These are phyloP conservation scores for Verticillium albo-atrum DNA, from an alignment of 2,329 filamentous ascomycete species.

Conservation along the genomic window DNA sequence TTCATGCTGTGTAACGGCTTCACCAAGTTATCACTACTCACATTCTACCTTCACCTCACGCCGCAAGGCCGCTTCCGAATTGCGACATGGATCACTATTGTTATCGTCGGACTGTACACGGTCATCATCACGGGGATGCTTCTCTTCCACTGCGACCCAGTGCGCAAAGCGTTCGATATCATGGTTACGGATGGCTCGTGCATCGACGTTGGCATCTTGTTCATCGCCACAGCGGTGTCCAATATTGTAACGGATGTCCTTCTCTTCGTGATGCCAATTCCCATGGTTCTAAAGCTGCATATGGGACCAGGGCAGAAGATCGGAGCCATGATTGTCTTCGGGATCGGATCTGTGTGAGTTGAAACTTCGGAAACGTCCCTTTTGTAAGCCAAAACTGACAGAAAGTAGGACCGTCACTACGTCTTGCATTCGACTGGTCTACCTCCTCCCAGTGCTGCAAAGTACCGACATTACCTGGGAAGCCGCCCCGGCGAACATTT, in stretches of 20 bases:
- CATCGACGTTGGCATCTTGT: conserved; percentile 39
- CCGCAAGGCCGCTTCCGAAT: conserved; percentile 27
- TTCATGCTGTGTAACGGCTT: conserved; percentile 29
- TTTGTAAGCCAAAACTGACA: neutral
- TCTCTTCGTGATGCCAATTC: conserved; percentile 41
- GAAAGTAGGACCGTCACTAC: conserved; percentile 4
- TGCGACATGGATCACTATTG: conserved; percentile 21
- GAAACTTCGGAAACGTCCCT: neutral
- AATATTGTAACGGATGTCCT: conserved; percentile 46
- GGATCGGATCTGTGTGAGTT: conserved; percentile 29
- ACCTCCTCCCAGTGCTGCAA: conserved; percentile 3
- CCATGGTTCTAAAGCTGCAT: conserved; percentile 37
- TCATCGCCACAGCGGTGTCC: conserved; percentile 41
- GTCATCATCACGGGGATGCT: conserved; percentile 26
- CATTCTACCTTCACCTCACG: conserved; percentile 32
- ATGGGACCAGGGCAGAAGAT: conserved; percentile 42
- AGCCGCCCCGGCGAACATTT: conserved; percentile 7
- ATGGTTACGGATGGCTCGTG: conserved; percentile 27
- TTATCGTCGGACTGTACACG: conserved; percentile 24
- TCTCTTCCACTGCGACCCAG: conserved; percentile 31
- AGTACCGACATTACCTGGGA: conserved; percentile 9
- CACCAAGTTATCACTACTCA: conserved; percentile 32
- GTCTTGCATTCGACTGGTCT: conserved; percentile 4
- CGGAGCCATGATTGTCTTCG: conserved; percentile 38
- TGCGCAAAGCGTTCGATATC: conserved; percentile 25